These are phyloP conservation scores for Elsinoe perseae DNA, from an alignment of 2,329 filamentous ascomycete genomes.

Conservation along the genomic window DNA sequence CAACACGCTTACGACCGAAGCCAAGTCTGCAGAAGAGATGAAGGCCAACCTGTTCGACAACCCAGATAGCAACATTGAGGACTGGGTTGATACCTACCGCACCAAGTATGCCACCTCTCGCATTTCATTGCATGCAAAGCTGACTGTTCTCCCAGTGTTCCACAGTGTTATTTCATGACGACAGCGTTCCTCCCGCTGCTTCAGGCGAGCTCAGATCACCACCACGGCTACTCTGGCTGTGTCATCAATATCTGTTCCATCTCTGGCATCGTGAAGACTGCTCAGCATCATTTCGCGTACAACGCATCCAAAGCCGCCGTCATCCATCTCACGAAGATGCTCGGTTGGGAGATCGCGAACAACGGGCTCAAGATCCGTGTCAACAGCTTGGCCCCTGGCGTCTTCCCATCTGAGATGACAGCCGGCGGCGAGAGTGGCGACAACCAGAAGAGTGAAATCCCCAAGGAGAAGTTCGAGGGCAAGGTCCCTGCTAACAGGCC, in stretches of 20 bases:
- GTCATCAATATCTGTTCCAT: slow-evolving; percentile 43
- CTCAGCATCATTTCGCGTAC: slow-evolving; percentile 42
- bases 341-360: slow-evolving; percentile 47
- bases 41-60: slow-evolving; percentile 40
- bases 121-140: neutral
- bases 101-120: neutral
- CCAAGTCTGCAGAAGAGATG: slow-evolving; percentile 34
- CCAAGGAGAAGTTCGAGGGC: slow-evolving; percentile 44
- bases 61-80: slow-evolving; percentile 34
- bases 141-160: slow-evolving; percentile 40
- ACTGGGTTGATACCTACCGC: slow-evolving; percentile 35
- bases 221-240: slow-evolving; percentile 37
- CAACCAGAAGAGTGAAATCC: slow-evolving; percentile 48
- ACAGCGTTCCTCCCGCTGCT: slow-evolving; percentile 41
- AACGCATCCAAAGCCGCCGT: slow-evolving; percentile 44
- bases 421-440: slow-evolving; percentile 41
- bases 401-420: slow-evolving; percentile 54
- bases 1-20: slow-evolving; percentile 33
- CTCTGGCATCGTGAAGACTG: slow-evolving; percentile 39
- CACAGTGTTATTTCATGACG: slow-evolving; percentile 41
- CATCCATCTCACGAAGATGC: slow-evolving; percentile 49
- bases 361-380: slow-evolving; percentile 48
- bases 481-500: slow-evolving; percentile 45
- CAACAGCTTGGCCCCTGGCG: slow-evolving; percentile 50
- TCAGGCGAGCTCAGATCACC: slow-evolving; percentile 35